A percentile compares a stretch with the other conserved stretches of the same genome.
These are phyloP conservation scores for Helicostylum pulchrum DNA, from an alignment of 192 early-diverging fungal genomes.

Conservation along the genomic window DNA sequence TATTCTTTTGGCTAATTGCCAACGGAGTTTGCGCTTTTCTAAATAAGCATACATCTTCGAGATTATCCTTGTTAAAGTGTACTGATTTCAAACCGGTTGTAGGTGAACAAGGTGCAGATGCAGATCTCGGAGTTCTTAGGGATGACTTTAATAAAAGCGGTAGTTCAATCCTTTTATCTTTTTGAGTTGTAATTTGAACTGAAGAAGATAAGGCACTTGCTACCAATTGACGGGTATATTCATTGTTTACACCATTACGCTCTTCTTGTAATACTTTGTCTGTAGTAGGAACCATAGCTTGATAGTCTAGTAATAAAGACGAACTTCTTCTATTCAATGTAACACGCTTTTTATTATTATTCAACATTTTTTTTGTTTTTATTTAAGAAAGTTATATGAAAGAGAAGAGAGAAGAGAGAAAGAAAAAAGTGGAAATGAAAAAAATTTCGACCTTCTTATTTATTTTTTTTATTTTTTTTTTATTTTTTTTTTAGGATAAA, in stretches of 20 bases:
- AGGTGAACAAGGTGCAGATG: conserved; percentile 41
- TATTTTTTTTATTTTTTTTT: background rate
- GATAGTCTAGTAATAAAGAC: conserved; percentile 3
- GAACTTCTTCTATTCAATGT: conserved; percentile 12
- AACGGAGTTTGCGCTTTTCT: conserved; percentile 65
- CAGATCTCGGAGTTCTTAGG: conserved; percentile 18
- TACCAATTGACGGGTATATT: conserved; percentile 7
- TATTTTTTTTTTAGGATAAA: background rate
- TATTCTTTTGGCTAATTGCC: conserved; percentile 41
- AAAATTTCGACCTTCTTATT: background rate
- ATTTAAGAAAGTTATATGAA: background rate
- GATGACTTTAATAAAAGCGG: conserved; percentile 18
- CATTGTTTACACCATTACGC: background rate
- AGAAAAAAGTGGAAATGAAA: background rate
- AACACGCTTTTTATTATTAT: conserved; percentile 16
- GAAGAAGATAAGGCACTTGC: background rate
- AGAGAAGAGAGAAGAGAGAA: background rate
- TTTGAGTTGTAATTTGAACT: background rate
- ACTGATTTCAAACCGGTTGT: conserved; percentile 46
- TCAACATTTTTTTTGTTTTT: no score
- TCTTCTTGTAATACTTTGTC: background rate
- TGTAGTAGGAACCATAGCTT: background rate
- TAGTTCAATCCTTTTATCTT: background rate
- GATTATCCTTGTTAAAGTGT: conserved; percentile 57
- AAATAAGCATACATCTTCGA: conserved; percentile 69